Evolutionary conservation across 306 rosid species (phyloP), one percentile per base, ranked within the genome.

Genomic region (Pachyrhizus erosus): DNA sequence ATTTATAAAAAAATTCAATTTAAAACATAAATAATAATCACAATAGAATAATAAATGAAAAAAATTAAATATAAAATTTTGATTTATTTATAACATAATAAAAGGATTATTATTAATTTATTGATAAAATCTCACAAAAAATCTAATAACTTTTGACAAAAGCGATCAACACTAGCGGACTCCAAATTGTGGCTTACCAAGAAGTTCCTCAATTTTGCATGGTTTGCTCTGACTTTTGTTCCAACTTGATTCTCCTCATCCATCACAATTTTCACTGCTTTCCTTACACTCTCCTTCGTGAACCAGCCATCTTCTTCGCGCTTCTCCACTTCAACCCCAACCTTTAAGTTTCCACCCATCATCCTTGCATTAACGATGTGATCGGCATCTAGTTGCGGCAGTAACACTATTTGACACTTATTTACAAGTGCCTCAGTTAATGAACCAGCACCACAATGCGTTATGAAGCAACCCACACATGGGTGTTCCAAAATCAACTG

Each of bases 361-460:
- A 86, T 42, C 66, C 89, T 72, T 12, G 93, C 92, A 11, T 77
- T 86, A 10, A 82, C 17, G 1, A 87, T n/a, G 0, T 88, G 88
- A 70, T 92, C 97, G 57, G 0, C 7, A 0, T 33, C 76, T 1
- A 24, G 1, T 0, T 64, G 76, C 1, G 92, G 92, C 4, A 92
- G 14, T 54, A 91, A 20, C 33, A 93, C 94, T 31, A 91, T 10
- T 37, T 83, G 94, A 37, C 90, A 89, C 58, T 24, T 70, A n/a
- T 20, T 89, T 29, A 87, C 51, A 5, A 93, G 31, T 7, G 82
- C 92, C 89, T 93, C 94, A 0, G 84, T 58, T 27, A 87, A 17
- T 0, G 92, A 89, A 45, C 91, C 92, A 0, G 91, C 79, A 9
- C 94, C 97, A 58, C 94, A 89, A 2, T 91, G 97, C 4, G 97